These are phyloP conservation scores for Vaccinium darrowii DNA, from an alignment of 148 eudicot species.

Conservation along the genomic window DNA sequence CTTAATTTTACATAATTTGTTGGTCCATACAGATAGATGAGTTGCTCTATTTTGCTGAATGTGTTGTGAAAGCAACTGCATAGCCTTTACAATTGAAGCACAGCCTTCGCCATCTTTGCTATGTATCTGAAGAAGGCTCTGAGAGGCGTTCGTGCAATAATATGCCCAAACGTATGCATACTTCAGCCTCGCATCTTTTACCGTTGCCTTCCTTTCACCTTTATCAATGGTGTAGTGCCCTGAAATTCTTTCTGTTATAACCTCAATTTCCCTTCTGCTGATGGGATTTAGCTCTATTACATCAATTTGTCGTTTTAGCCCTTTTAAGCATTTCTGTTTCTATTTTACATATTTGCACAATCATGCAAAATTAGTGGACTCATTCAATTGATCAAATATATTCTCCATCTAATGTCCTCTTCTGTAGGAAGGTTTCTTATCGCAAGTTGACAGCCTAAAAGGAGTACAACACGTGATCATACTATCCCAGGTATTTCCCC, in stretches of 20 bases:
- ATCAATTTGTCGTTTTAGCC: background rate
- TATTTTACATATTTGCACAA: background rate
- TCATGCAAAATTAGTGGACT: background rate
- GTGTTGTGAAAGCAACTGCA: too few species aligned
- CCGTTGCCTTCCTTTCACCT: background rate
- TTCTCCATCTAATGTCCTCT: background rate
- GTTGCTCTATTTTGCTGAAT: too few species aligned
- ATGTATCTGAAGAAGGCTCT: slow-evolving; percentile 50
- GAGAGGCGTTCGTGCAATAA: slow-evolving; percentile 71
- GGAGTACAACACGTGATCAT: slow-evolving; percentile 75
- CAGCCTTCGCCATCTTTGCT: too few species aligned
- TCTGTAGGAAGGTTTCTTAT: slow-evolving; percentile 76
- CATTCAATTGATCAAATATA: background rate
- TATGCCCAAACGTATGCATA: slow-evolving; percentile 74
- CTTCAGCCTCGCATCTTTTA: background rate
- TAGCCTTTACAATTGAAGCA: too few species aligned
- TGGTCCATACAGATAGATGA: too few species aligned
- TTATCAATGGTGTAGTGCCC: background rate
- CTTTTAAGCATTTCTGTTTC: background rate
- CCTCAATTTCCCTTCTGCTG: background rate
- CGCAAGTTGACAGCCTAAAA: slow-evolving; percentile 53
- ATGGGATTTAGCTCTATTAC: background rate
- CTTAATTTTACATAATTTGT: too few species aligned
- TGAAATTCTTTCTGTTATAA: background rate
- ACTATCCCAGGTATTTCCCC: slow-evolving; percentile 71